Conservation (phyloP, 2,329 filamentous ascomycete species). For the Fusarium protoensiforme region DNA sequence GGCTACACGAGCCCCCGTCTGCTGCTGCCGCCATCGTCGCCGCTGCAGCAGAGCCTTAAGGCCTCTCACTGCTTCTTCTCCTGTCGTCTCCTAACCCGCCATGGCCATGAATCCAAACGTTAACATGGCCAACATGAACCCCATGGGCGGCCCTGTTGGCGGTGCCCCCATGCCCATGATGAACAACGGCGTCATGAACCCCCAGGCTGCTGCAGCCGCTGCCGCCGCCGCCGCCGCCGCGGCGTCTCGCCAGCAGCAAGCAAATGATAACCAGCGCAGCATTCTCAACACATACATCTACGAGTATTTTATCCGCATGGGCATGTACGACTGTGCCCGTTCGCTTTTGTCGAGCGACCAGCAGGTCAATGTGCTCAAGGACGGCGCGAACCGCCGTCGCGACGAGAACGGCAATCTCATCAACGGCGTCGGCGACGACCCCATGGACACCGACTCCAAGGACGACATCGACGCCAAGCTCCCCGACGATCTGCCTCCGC, state of each 20-base stretch:
- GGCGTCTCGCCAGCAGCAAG: slow-evolving; percentile 52
- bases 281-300: slow-evolving; percentile 89
- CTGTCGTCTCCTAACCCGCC: slow-evolving; percentile 34
- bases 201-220: slow-evolving; percentile 47
- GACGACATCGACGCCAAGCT: slow-evolving; percentile 79
- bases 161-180: slow-evolving; percentile 72
- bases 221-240: slow-evolving; percentile 46
- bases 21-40: slow-evolving; percentile 27
- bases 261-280: slow-evolving; percentile 61
- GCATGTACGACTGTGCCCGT: slow-evolving; percentile 86
- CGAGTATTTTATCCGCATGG: slow-evolving; percentile 88
- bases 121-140: slow-evolving; percentile 76
- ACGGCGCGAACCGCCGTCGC: slow-evolving; percentile 74
- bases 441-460: slow-evolving; percentile 86
- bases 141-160: slow-evolving; percentile 75
- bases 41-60: slow-evolving; percentile 40
- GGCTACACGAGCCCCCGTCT: slow-evolving; percentile 45
- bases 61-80: slow-evolving; percentile 28
- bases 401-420: slow-evolving; percentile 74
- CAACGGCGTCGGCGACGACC: slow-evolving; percentile 78
- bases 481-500: slow-evolving; percentile 82
- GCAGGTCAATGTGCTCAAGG: slow-evolving; percentile 74
- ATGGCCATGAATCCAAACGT: slow-evolving; percentile 68
- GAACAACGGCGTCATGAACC: slow-evolving; percentile 64
- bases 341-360: slow-evolving; percentile 75